Percentiles rank a stretch among this genome's conserved stretches.
phyloP scores from a whole-genome alignment of 2,329 filamentous ascomycete species.

The Orbilia blumenaviensis region DNA sequence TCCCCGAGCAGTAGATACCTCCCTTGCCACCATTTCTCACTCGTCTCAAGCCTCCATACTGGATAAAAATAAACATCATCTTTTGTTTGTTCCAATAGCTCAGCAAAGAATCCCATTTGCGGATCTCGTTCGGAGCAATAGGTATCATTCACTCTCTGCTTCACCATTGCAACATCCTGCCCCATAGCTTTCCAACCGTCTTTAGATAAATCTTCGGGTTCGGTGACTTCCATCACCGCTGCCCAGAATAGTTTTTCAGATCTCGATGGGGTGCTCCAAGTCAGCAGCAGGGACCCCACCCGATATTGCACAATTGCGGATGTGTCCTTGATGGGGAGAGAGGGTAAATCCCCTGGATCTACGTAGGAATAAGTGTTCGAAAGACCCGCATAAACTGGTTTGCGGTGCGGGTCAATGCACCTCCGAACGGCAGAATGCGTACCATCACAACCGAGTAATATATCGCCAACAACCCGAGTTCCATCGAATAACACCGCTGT shows the following conservation, averaged over 20 bases:
- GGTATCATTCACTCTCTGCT: constrained; percentile 34
- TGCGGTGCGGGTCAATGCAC: constrained; percentile 40
- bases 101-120: constrained; percentile 45
- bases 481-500: constrained; percentile 58
- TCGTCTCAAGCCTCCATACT: constrained; percentile 39
- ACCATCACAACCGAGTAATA: constrained; percentile 60
- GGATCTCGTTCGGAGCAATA: constrained; percentile 42
- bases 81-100: constrained; percentile 23
- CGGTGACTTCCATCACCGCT: constrained; percentile 35
- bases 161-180: constrained; percentile 35
- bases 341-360: constrained; percentile 9
- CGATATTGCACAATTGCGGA: constrained; percentile 41
- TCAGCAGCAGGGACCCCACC: constrained; percentile 33
- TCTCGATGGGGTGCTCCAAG: constrained; percentile 39
- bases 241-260: constrained; percentile 42
- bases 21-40: constrained; percentile 47
- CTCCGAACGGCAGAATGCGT: constrained; percentile 59
- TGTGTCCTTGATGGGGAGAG: constrained; percentile 33
- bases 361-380: constrained; percentile 46
- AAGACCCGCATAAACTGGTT: constrained; percentile 37
- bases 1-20: constrained; percentile 66
- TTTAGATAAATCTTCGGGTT: constrained; percentile 28
- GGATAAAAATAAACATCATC: constrained; percentile 48
- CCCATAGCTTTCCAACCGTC: constrained; percentile 44
- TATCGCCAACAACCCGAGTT: constrained; percentile 55